These are phyloP conservation scores for Backusella parvicylindrica DNA, from an alignment of 192 early-diverging fungal species.

Conservation along the genomic window DNA sequence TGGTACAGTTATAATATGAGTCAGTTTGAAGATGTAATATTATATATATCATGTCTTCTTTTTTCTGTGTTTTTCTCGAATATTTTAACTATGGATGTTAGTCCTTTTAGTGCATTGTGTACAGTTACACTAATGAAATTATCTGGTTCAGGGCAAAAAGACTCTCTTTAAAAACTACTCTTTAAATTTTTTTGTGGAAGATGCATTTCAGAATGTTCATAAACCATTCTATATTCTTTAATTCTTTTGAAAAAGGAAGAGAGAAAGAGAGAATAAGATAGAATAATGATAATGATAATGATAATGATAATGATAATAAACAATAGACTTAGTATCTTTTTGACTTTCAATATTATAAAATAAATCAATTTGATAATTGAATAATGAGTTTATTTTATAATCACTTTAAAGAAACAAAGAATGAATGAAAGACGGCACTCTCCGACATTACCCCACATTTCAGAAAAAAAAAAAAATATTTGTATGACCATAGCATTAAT, in stretches of 20 bases:
- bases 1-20: too few species aligned
- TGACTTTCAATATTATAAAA: background rate
- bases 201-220: background rate
- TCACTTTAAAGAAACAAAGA: background rate
- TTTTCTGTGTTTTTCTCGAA: background rate
- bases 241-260: background rate
- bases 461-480: background rate
- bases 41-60: too few species aligned
- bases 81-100: background rate
- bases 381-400: background rate
- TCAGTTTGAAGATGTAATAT: too few species aligned
- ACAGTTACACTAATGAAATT: too few species aligned
- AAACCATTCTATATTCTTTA: background rate
- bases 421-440: background rate
- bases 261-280: too few species aligned
- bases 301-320: too few species aligned
- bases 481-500: background rate
- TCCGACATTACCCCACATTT: background rate
- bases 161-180: too few species aligned
- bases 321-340: background rate
- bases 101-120: too few species aligned
- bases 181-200: too few species aligned
- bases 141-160: too few species aligned
- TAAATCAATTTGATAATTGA: background rate
- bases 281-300: too few species aligned